phyloP scores from a whole-genome alignment of 768 basidiomycete genomes.

The Mycena indigotica region DNA sequence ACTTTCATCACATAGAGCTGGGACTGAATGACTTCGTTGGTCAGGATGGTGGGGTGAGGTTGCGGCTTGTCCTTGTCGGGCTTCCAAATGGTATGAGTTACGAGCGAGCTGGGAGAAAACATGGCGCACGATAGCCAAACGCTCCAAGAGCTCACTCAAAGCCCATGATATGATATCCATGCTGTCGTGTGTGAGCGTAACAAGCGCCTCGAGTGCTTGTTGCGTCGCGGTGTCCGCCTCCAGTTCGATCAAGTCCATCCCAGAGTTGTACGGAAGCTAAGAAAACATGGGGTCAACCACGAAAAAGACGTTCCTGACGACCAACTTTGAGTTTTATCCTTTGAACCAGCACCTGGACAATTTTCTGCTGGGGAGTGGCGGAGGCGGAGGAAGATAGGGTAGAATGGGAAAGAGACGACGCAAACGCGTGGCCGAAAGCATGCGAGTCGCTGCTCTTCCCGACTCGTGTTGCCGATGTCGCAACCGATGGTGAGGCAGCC shows the following conservation, averaged over 20 bases:
- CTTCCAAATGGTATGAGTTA: conserved; percentile 21
- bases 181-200: conserved; percentile 76
- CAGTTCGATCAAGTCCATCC: conserved; percentile 67
- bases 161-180: conserved; percentile 80
- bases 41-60: conserved; percentile 50
- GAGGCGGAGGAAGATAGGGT: conserved; percentile 37
- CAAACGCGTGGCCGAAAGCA: conserved; percentile 26
- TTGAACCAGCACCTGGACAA: conserved; percentile 77
- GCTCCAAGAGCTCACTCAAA: conserved; percentile 76
- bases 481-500: conserved; percentile 5
- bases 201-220: conserved; percentile 75
- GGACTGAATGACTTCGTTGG: conserved; percentile 79
- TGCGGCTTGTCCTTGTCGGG: conserved; percentile 42
- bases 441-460: conserved; percentile 70
- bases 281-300: neutral
- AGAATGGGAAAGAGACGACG: conserved; percentile 29
- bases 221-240: conserved; percentile 77
- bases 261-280: conserved; percentile 87
- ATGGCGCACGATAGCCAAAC: conserved; percentile 65
- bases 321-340: conserved; percentile 80
- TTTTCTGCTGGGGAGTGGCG: conserved; percentile 76
- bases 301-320: conserved; percentile 1
- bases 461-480: conserved; percentile 41
- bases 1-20: conserved; percentile 86
- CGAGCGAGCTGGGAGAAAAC: conserved; percentile 6